Base-by-base conservation (phyloP, 768 basidiomycete genomes). In the Tylopilus vinaceipallidus region DNA sequence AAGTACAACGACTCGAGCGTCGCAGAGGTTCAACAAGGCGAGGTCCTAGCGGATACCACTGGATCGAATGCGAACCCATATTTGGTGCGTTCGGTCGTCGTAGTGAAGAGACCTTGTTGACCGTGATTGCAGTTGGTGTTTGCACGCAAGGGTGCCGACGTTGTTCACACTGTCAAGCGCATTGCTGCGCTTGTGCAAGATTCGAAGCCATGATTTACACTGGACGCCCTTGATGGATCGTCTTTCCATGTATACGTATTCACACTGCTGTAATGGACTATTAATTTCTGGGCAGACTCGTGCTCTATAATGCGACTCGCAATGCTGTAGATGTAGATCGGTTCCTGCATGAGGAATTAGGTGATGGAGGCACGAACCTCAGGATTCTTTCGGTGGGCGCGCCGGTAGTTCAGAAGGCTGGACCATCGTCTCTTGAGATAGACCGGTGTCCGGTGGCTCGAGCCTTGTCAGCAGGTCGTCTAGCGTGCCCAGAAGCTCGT, bases 1-100 rank as follows among this genome's bases (percentile, higher is more conserved):
- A 95, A 95, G 71, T 93, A 95, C 72, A 98, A 98, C 64, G 95
- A 98, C 64, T 91, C 91, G 32, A 83, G 81, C 50, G 91, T 98
- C 9, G 77, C 82, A 4, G 76, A 82, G 23, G 89, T 92, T 0
- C 69, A 77, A 9, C 88, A 89, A 60, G 82, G 82, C 8, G 94
- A 97, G 60, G 88, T 98, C 2, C 74, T 97, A 45, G 84, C 83
- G 24, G 91, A 97, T 71, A 89, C 92, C 30, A 91, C 90, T n/a
- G 90, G 88, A 19, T 86, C 81, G 16, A 91, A 83, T 30, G 91
- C 88, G n/a, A 93, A 93, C 61, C 91, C 91, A 23, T 93, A 93
- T 71, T 73, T 93, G 70, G 91, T 90, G 55, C 53, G 87, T 66
- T 19, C 11, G 6, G 13, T 24, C 30, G 3, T 70, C 20, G 10